Base-by-base conservation (phyloP, 805 yeast genomes). In the Zygoascus bituminiphila region DNA sequence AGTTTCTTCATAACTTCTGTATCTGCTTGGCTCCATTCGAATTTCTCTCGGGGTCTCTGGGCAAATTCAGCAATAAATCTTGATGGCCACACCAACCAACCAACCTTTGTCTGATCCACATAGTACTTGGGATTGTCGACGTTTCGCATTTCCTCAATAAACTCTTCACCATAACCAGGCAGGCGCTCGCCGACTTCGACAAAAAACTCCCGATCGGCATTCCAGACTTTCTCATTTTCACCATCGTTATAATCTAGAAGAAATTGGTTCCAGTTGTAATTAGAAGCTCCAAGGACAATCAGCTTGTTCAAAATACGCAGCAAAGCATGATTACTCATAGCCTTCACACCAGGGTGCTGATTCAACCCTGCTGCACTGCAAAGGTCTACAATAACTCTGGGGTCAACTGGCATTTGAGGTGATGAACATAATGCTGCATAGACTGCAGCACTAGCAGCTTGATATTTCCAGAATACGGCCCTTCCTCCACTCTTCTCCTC, bases 71-170 rank as follows among this genome's bases (percentile, higher is more conserved):
- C 62, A 2, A 67, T 68, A 17, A 79, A 58, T 0, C 66, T 55
- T 17, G 77, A 64, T 12, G 81, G 84, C 95, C 96, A 87, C 45
- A 83, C 82, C 7, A 84, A 63, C 79, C 88, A 84, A 0, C 95
- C 93, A 7, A 69, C 66, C 57, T 69, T 72, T 2, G 75, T 67
- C 46, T 74, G 75, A 25, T 74, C 73, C 57, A 83, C 88, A 54
- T 82, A 70, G 57, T 66, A 87, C 54, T 70, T 81, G 1, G 62
- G 59, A 84, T 84, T 48, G 84, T 83, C 48, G 12, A 68, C 63
- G 52, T 77, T 77, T 9, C 60, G 57, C 69, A 83, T 66, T 54
- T 84, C 93, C 4, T 58, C 49, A 38, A 64, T 61, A 69, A 82
- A 84, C 1, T 50, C 53, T 0, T 64, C 63, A 2, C 60, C 61